Evolutionary conservation across 2,329 filamentous ascomycete species (phyloP).

Genomic region (Amesomyces nigricolor): DNA sequence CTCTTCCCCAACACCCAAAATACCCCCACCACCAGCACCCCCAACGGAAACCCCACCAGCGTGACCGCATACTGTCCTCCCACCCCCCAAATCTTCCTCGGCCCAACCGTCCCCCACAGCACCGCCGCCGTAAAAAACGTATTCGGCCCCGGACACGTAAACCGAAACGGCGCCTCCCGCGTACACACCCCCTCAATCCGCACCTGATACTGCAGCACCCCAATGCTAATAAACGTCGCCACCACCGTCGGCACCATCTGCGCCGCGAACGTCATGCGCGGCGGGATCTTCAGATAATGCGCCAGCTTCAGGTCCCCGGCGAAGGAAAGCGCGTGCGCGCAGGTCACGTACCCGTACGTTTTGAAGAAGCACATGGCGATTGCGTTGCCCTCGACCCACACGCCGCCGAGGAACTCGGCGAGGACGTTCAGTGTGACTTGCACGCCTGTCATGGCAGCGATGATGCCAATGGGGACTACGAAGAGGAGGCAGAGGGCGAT

Average conservation of each 20-base stretch:
- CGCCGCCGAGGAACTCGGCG: conserved; percentile 26
- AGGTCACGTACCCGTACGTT: conserved; percentile 25
- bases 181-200: conserved; percentile 51
- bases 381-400: conserved; percentile 24
- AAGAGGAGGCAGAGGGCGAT: conserved; percentile 41
- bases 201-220: conserved; percentile 33
- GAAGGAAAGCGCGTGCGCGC: conserved; percentile 24
- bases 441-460: conserved; percentile 40
- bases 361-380: conserved; percentile 27
- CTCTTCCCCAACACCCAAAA: conserved; percentile 32
- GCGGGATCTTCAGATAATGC: conserved; percentile 31
- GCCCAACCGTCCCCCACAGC: conserved; percentile 58
- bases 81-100: conserved; percentile 43
- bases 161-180: conserved; percentile 43
- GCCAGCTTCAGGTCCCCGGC: conserved; percentile 28
- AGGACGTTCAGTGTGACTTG: conserved; percentile 25
- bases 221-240: conserved; percentile 34
- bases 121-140: conserved; percentile 57
- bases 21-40: conserved; percentile 36
- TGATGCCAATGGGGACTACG: conserved; percentile 42
- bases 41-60: conserved; percentile 46
- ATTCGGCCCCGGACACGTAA: conserved; percentile 51
- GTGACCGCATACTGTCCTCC: conserved; percentile 44
- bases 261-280: conserved; percentile 33
- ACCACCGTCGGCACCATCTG: conserved; percentile 35